Base-by-base conservation (phyloP, 495 filamentous ascomycete species). In the Penicillium diatomitis region DNA sequence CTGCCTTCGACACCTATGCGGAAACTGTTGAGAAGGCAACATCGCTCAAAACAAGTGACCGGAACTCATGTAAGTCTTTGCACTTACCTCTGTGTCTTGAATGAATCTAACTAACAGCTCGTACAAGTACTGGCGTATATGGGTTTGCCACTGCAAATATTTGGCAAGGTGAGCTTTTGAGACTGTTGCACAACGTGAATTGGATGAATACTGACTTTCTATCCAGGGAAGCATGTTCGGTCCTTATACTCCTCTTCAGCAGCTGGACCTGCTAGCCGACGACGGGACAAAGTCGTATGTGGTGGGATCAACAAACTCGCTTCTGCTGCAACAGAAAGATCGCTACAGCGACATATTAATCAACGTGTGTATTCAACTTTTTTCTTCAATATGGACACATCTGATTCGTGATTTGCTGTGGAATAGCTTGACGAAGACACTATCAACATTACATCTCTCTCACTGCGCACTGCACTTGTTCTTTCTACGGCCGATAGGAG, bases 321-420 rank as follows among this genome's bases (percentile, higher is more conserved):
- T 98, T 38, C 75, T 98, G 30, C 67, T 98, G 40, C 90, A 96
- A 54, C 92, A 97, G 57, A 91, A 82, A 64, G 92, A 98, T 58
- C 81, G 90, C n/a, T 97, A 98, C 66, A 94, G 90, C 66, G 92
- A 98, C 56, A 90, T 97, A 38, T 73, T 98, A 48, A 89, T 98
- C 57, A 97, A 98, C 66, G 81, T 83, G 56, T 61, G 76, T 49
- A 32, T 6, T 34, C 11, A 20, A 20, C 7, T 9, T 28, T 4
- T 33, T 28, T 8, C n/a, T 8, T 27, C 31, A 28, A 2, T 9
- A 4, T 1, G 20, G 20, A 20, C 20, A 20, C 20, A 20, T 20
- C 20, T 20, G 20, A 20, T 20, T 20, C 20, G 20, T 20, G 20
- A 20, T 20, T 20, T 20, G 2, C 20, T 20, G 20, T 20, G 20